Percentiles rank a stretch among this genome's conserved stretches.
phyloP scores from a whole-genome alignment of 2,329 filamentous ascomycete genomes.

The Clonostachys chloroleuca region DNA sequence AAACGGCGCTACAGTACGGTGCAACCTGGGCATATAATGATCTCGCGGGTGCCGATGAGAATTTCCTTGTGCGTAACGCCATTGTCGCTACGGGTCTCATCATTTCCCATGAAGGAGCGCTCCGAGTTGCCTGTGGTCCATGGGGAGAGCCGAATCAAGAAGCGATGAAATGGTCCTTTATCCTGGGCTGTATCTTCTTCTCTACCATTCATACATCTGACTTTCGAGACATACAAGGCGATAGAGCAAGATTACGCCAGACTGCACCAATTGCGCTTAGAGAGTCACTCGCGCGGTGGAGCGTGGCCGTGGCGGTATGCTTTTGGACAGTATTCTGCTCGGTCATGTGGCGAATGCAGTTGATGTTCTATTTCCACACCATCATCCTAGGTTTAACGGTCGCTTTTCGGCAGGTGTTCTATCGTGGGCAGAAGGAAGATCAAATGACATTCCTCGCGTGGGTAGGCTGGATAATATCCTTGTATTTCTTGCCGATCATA shows the following conservation, averaged over 20 bases:
- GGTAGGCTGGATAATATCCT: not conserved
- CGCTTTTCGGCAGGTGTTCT: not conserved
- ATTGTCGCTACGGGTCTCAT: conserved; percentile 10
- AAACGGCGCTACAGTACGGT: conserved; percentile 15
- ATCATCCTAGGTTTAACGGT: not conserved
- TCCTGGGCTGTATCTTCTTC: conserved; percentile 8
- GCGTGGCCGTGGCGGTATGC: conserved; percentile 2
- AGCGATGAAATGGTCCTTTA: conserved; percentile 3
- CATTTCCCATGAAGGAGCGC: conserved; percentile 3
- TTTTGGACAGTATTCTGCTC: conserved; percentile 4
- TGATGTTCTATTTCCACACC: not conserved
- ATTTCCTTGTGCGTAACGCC: conserved; percentile 12
- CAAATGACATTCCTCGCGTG: not conserved
- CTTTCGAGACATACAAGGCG: conserved; percentile 11
- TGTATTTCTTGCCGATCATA: not conserved
- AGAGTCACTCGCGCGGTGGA: conserved; percentile 2
- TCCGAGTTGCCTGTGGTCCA: conserved; percentile 2
- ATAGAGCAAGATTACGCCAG: conserved; percentile 5
- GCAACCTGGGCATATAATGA: conserved; percentile 32
- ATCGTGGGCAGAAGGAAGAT: not conserved
- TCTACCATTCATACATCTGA: conserved; percentile 14
- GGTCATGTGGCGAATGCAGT: conserved; percentile 1
- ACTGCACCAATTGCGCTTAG: conserved; percentile 7
- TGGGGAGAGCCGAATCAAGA: too few relatives aligned
- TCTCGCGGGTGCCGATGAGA: conserved; percentile 9